Base-by-base conservation (phyloP, 768 basidiomycete genomes). In the Phaeotremella fagi region DNA sequence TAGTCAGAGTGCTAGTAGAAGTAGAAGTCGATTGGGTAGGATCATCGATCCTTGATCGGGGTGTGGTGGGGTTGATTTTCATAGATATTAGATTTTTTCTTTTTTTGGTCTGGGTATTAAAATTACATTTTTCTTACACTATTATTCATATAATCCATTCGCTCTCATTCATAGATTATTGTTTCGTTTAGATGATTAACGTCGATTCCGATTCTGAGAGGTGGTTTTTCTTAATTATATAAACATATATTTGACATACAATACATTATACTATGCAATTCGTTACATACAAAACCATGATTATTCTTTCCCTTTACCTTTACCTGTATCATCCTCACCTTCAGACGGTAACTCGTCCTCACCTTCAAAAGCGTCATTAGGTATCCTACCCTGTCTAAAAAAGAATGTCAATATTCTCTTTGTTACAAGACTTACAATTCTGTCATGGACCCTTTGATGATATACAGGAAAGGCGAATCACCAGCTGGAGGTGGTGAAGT, bases 361-460 rank as follows among this genome's bases (percentile, higher is more conserved):
- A 6, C 70, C 73, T 20, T 85, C 83, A 66, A 92, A 89, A 4
- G 90, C 90, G 59, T 88, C 88, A 42, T 79, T 75, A 9, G 90
- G 90, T 27, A 90, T 76, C 66, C 90, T 85, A 28, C 90, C 90
- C 78, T 94, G 90, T 61, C 85, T 74, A 35, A 23, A 12, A 18
- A 18, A 16, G 4, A 35, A 41, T 22, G 45, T 18, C 43, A 20
- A n/a, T 22, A 28, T 4, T 45, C 16, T 49, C n/a, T 3, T 15
- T 7, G 35, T 18, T 18, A 20, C 31, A 25, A 49, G 16, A 66
- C 73, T 50, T 45, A 74, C 73, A 70, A 77, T 66, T 87, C 86
- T n/a, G 87, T 89, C 52, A 94, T 79, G 16, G 88, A 85, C 3
- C 90, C 90, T 42, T 82, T 78, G 45, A 88, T 61, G 50, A 92